These are phyloP conservation scores for Rhizopogon roseolus DNA, from an alignment of 768 basidiomycete species.

Conservation along the genomic window DNA sequence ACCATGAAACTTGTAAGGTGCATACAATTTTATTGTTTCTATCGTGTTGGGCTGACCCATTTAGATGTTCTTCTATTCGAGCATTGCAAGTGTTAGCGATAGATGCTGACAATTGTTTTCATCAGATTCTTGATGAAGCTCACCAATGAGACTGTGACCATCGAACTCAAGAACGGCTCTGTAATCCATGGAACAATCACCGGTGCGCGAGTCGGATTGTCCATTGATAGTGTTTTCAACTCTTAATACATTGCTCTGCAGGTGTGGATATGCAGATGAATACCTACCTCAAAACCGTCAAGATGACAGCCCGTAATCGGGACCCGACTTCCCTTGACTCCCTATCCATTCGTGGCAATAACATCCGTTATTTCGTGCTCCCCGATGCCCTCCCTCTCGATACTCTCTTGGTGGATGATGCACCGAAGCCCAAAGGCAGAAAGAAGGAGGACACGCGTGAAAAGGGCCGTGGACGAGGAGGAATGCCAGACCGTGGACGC, in stretches of 20 bases:
- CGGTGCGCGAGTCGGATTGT: constrained; percentile 44
- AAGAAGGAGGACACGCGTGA: constrained; percentile 85
- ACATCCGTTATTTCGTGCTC: constrained; percentile 94
- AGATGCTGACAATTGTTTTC: constrained; percentile 12
- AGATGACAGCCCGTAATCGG: constrained; percentile 90
- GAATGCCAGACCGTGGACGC: constrained; percentile 46
- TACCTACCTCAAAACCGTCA: constrained; percentile 96
- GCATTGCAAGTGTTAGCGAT: neutral
- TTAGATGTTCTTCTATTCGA: constrained; percentile 1
- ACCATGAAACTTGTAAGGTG: constrained; percentile 85
- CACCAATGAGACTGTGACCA: constrained; percentile 97
- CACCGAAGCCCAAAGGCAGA: constrained; percentile 90
- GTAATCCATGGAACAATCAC: constrained; percentile 97
- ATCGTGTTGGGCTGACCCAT: neutral
- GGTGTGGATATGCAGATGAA: constrained; percentile 99
- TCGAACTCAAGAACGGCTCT: constrained; percentile 97
- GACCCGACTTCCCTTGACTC: constrained; percentile 85
- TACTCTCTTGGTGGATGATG: constrained; percentile 95
- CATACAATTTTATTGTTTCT: constrained; percentile 9
- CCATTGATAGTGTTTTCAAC: neutral
- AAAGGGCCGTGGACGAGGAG: constrained; percentile 46
- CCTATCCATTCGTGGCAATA: constrained; percentile 94
- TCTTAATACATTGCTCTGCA: constrained; percentile 27
- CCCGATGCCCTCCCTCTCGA: constrained; percentile 96
- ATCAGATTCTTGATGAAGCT: constrained; percentile 97